Conservation (phyloP, 2,329 filamentous ascomycete species). For the Chrysosporium queenslandicum region DNA sequence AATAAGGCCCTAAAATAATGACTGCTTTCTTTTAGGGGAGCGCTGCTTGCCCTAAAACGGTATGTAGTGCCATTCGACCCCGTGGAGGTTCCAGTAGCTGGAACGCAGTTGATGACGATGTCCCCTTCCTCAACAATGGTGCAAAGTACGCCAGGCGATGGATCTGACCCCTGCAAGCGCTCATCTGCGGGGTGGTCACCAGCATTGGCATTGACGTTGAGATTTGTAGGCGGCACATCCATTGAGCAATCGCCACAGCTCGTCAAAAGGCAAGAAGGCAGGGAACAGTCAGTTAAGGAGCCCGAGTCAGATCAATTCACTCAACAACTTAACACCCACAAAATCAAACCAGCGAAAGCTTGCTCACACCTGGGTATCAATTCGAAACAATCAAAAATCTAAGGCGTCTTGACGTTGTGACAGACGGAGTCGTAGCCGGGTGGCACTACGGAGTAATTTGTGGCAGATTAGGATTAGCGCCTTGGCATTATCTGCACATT, state of each 20-base stretch:
- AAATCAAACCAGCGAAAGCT: no score
- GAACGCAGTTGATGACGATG: conserved; percentile 29
- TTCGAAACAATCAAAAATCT: no score
- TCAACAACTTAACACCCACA: no score
- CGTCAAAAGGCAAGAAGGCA: not conserved
- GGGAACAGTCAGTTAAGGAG: no score
- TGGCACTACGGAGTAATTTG: no score
- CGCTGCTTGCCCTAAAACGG: conserved; percentile 30
- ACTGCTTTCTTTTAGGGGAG: conserved; percentile 26
- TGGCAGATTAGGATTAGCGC: no score
- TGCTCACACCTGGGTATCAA: no score
- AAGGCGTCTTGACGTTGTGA: no score
- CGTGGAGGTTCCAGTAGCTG: conserved; percentile 7
- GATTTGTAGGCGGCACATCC: not conserved
- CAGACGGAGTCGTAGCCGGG: no score
- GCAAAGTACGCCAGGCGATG: not conserved
- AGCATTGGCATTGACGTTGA: not conserved
- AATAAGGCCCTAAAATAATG: conserved; percentile 34
- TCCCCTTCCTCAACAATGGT: conserved; percentile 23
- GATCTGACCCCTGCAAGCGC: not conserved
- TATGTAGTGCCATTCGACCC: conserved; percentile 12
- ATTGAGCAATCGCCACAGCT: not conserved
- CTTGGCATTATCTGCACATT: no score
- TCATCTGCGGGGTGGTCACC: not conserved
- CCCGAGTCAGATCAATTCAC: no score